Evolutionary conservation across 1,284 basidiomycete species (phyloP), one percentile per base, ranked within the genome.

Genomic region (Leucocoprinus gongylophorus): DNA sequence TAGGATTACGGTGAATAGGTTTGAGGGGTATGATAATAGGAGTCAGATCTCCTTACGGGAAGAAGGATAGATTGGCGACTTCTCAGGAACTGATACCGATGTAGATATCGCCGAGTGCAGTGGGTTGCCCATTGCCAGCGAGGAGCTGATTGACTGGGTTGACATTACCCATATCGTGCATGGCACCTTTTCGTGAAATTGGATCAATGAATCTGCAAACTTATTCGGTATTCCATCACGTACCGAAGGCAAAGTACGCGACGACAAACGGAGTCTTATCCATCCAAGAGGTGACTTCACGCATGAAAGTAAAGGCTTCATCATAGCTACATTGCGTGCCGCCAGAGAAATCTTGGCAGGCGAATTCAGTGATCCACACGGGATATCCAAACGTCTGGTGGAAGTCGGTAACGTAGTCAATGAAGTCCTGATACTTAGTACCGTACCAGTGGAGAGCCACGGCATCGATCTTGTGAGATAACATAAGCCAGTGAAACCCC

Each of bases 201-300:
- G 28, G 59, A 15, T 49, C 28, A 44, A 39, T 42, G 20, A 12
- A 6, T 48, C 3, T 15, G 32, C 37, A 12, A 15, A 23, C 5
- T 9, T 7, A 17, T 3, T 12, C 15, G 5, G 12, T 10, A 33
- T 12, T 4, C 18, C 46, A 46, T 12, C 5, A 71, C 76, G 55
- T 55, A 82, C 89, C 88, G 64, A 90, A 93, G 38, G 80, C 79
- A 61, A 80, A 80, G 67, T 84, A 87, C 28, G 71, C 70, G 41
- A 71, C 62, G 44, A 92, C 71, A 63, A 72, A 85, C 40, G 63
- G 48, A 15, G 78, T 75, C 26, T 56, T 54, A 56, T 89, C 75
- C 68, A 86, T 72, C 65, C 74, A 93, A 2, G 54, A 42, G 21
- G 75, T 77, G 32, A 81, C 75, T 6, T 63, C 67, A 33, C 61